Evolutionary conservation across 2,329 filamentous ascomycete species (phyloP).

Genomic region (Fusarium veterinarium): DNA sequence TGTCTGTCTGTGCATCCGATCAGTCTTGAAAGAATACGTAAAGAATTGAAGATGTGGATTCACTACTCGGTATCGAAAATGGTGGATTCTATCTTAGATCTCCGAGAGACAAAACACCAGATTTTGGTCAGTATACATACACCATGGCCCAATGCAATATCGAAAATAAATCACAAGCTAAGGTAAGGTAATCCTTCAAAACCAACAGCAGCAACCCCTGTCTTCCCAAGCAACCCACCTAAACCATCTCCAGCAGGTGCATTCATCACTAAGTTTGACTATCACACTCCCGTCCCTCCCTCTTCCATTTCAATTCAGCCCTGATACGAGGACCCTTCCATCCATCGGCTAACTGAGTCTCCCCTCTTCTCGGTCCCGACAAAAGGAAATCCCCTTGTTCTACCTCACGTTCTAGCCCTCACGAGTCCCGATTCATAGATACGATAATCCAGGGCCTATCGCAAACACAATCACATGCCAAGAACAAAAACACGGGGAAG

Average conservation of each 20-base stretch:
- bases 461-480: conserved; percentile 21
- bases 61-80: not conserved
- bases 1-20: not conserved
- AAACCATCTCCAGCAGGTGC: conserved; percentile 37
- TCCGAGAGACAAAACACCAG: not conserved
- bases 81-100: not conserved
- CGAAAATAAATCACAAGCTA: not conserved
- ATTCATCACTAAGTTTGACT: conserved; percentile 26
- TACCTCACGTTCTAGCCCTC: not conserved
- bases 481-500: conserved; percentile 30
- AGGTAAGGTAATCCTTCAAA: conserved; percentile 1
- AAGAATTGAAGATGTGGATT: not conserved
- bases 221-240: conserved; percentile 12
- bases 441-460: not conserved
- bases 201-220: conserved; percentile 27
- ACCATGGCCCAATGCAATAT: not conserved
- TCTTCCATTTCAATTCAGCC: conserved; percentile 6
- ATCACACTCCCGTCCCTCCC: conserved; percentile 29
- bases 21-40: not conserved
- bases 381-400: conserved; percentile 1
- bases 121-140: not conserved
- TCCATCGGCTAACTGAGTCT: conserved; percentile 22
- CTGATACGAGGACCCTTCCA: not conserved
- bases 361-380: conserved; percentile 21
- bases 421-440: not conserved